A percentile compares a stretch with the other conserved stretches of the same genome.
These are phyloP conservation scores for Trichoderma lentiforme DNA, from an alignment of 2,329 filamentous ascomycete species.

Conservation along the genomic window DNA sequence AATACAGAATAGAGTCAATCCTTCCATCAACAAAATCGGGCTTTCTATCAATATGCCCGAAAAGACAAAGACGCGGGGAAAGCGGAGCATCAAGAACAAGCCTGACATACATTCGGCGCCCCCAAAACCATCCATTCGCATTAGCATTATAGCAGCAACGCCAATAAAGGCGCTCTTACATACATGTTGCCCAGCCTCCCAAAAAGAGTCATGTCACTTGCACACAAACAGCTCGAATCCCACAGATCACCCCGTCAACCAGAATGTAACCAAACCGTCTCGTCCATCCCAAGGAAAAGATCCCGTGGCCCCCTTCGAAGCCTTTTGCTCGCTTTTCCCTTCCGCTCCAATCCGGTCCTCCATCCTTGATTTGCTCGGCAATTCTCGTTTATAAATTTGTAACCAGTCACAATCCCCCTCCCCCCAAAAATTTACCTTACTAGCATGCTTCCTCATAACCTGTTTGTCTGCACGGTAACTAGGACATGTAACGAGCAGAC, in stretches of 20 bases:
- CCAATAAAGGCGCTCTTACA: neutral
- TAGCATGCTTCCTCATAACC: neutral
- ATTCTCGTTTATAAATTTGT: neutral
- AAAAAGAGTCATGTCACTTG: neutral
- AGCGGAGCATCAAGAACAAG: constrained; percentile 2
- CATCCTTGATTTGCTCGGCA: neutral
- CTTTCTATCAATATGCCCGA: neutral
- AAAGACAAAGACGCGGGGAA: constrained; percentile 3
- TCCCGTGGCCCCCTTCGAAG: neutral
- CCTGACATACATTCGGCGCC: neutral
- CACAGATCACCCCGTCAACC: neutral
- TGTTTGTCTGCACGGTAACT: neutral
- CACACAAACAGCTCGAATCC: neutral
- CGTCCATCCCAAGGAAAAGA: neutral
- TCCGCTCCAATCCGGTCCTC: neutral
- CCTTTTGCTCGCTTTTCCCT: neutral
- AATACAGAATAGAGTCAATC: neutral
- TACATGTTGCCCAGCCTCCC: neutral
- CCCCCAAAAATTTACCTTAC: neutral
- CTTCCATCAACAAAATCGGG: neutral
- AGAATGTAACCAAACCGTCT: neutral
- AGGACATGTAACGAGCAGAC: neutral
- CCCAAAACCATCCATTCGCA: neutral
- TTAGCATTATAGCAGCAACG: neutral
- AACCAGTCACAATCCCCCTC: constrained; percentile 2